A percentile compares a stretch with the other conserved stretches of the same genome.
Conservation (phyloP, 2,329 filamentous ascomycete species). For the Chaetoscypha palmicola region DNA sequence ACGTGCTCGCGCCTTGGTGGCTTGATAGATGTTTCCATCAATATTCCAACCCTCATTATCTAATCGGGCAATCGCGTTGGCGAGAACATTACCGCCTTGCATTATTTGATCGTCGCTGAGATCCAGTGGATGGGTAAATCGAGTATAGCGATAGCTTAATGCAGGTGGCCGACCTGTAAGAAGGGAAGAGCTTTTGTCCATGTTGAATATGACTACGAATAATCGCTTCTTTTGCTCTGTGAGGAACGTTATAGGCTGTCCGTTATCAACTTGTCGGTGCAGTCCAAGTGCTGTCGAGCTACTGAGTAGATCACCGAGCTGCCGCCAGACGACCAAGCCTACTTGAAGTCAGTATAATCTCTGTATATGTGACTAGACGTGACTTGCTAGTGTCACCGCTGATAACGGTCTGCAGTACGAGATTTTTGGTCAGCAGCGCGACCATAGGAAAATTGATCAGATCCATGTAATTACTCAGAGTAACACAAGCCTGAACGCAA, state of each 20-base stretch:
- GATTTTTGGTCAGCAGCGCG: conserved; percentile 32
- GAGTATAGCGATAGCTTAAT: conserved; percentile 45
- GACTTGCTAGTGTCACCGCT: conserved; percentile 36
- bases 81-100: conserved; percentile 35
- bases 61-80: conserved; percentile 34
- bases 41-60: conserved; percentile 48
- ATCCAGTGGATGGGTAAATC: conserved; percentile 48
- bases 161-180: conserved; percentile 50
- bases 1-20: conserved; percentile 41
- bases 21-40: conserved; percentile 35
- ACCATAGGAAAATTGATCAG: conserved; percentile 36
- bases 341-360: neutral
- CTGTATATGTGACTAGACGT: no score
- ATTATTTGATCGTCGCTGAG: conserved; percentile 43
- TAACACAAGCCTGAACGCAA: conserved; percentile 32
- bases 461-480: conserved; percentile 31
- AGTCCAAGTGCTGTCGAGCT: conserved; percentile 25
- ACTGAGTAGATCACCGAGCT: conserved; percentile 34
- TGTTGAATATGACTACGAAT: conserved; percentile 33
- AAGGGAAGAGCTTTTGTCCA: conserved; percentile 44
- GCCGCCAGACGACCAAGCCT: conserved; percentile 36
- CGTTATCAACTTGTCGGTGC: conserved; percentile 22
- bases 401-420: conserved; percentile 34
- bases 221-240: conserved; percentile 34
- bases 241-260: conserved; percentile 24